These are phyloP conservation scores for Didymella pinodella DNA, from an alignment of 2,329 filamentous ascomycete genomes.

Conservation along the genomic window DNA sequence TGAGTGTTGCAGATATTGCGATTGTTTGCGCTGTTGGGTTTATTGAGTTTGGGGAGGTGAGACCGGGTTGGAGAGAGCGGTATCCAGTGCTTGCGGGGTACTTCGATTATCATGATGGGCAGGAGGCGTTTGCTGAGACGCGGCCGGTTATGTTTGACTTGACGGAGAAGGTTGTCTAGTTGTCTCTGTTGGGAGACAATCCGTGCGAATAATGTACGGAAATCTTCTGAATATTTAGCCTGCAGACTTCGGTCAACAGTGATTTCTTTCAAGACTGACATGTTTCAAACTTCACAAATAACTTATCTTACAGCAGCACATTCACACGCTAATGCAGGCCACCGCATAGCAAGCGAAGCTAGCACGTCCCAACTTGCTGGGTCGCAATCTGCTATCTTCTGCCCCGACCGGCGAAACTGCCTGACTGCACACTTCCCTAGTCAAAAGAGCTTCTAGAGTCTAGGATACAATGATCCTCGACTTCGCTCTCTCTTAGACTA, in stretches of 20 bases:
- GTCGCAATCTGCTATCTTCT: too few relatives aligned
- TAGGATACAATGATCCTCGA: too few relatives aligned
- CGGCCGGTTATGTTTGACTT: slow-evolving; percentile 31
- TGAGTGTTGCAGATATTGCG: slow-evolving; percentile 30
- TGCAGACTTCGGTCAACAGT: neutral
- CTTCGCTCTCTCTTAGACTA: too few relatives aligned
- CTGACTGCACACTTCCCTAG: too few relatives aligned
- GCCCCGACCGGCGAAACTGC: too few relatives aligned
- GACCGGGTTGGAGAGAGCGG: slow-evolving; percentile 20
- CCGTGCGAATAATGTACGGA: neutral
- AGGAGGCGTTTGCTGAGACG: slow-evolving; percentile 27
- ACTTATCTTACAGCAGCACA: too few relatives aligned
- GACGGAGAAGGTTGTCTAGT: slow-evolving; percentile 26
- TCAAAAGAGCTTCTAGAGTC: too few relatives aligned
- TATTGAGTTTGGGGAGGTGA: slow-evolving; percentile 21
- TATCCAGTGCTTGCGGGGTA: slow-evolving; percentile 23
- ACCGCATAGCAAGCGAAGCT: too few relatives aligned
- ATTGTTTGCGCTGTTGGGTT: slow-evolving; percentile 23
- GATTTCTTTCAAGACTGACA: neutral
- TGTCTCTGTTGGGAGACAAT: too few relatives aligned
- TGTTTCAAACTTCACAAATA: neutral
- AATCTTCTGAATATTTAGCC: neutral
- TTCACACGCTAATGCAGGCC: too few relatives aligned
- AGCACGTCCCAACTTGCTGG: too few relatives aligned
- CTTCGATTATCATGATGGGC: slow-evolving; percentile 21